Percentiles rank a stretch among this genome's conserved stretches.
These are phyloP conservation scores for Claviceps pazoutovae DNA, from an alignment of 2,329 filamentous ascomycete species.

Conservation along the genomic window DNA sequence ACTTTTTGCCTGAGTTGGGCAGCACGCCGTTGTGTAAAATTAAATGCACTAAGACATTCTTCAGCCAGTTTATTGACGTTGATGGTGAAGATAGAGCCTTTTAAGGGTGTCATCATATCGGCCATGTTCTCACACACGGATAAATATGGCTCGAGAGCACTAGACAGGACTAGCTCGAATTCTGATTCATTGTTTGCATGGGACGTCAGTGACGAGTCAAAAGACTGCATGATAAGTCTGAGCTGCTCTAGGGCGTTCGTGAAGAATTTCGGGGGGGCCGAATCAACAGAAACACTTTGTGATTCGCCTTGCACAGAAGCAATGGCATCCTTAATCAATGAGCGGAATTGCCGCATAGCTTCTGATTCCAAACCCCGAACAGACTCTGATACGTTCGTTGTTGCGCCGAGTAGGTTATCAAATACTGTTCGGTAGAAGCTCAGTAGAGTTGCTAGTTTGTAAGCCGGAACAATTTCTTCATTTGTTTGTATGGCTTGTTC, in stretches of 20 bases:
- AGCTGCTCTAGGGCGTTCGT: constrained; percentile 68
- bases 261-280: constrained; percentile 68
- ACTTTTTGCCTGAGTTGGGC: constrained; percentile 43
- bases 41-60: constrained; percentile 40
- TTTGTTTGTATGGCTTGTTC: constrained; percentile 89
- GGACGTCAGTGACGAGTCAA: constrained; percentile 63
- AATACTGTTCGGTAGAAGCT: constrained; percentile 85
- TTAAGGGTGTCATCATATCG: constrained; percentile 42
- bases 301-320: constrained; percentile 60
- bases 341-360: constrained; percentile 69
- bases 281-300: constrained; percentile 54
- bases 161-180: constrained; percentile 61
- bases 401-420: constrained; percentile 56
- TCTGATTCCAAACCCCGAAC: constrained; percentile 58
- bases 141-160: constrained; percentile 78
- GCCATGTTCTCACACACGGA: constrained; percentile 58
- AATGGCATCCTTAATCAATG: constrained; percentile 67
- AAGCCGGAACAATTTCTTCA: constrained; percentile 76
- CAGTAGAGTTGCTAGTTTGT: constrained; percentile 79
- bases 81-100: constrained; percentile 53
- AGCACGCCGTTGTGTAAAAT: constrained; percentile 47
- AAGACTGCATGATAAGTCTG: constrained; percentile 66
- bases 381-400: constrained; percentile 55
- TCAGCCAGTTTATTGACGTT: constrained; percentile 55
- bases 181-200: constrained; percentile 45